Conservation (phyloP, 148 eudicot genomes). For the Diospyros kaki region DNA sequence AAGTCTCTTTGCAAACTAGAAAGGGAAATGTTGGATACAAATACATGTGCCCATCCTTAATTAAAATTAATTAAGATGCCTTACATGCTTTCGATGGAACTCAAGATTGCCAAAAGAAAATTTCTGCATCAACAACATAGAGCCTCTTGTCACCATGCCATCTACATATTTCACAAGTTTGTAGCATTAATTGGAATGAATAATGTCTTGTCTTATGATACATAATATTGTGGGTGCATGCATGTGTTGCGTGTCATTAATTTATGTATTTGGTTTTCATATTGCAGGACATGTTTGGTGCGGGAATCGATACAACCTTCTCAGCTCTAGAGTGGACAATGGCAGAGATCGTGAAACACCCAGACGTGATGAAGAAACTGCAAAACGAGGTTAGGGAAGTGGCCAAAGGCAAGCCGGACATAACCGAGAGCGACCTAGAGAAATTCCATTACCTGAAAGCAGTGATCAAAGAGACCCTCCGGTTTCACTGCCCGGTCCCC, state of each 20-base stretch:
- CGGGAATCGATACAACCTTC: constrained; percentile 9
- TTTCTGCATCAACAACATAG: too few species aligned
- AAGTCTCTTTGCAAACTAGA: too few species aligned
- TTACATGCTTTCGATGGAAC: too few species aligned
- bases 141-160: too few species aligned
- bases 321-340: constrained; percentile 11
- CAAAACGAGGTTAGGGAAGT: constrained; percentile 7
- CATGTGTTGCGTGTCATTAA: not conserved
- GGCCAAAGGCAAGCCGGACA: not conserved
- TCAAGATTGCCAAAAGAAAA: too few species aligned
- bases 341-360: constrained; percentile 5
- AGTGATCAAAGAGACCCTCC: constrained; percentile 10
- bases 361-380: not conserved
- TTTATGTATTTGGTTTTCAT: not conserved
- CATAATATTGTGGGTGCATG: not conserved
- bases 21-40: too few species aligned
- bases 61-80: too few species aligned
- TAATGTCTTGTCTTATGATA: not conserved
- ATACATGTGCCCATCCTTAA: too few species aligned
- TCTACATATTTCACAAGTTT: too few species aligned
- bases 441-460: constrained; percentile 9
- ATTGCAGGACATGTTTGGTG: constrained; percentile 22
- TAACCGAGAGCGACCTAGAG: not conserved
- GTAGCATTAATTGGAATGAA: not conserved
- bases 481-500: constrained; percentile 7